A percentile compares a stretch with the other conserved stretches of the same genome.
These are phyloP conservation scores for Cercospora janseana DNA, from an alignment of 2,329 filamentous ascomycete genomes.

Conservation along the genomic window DNA sequence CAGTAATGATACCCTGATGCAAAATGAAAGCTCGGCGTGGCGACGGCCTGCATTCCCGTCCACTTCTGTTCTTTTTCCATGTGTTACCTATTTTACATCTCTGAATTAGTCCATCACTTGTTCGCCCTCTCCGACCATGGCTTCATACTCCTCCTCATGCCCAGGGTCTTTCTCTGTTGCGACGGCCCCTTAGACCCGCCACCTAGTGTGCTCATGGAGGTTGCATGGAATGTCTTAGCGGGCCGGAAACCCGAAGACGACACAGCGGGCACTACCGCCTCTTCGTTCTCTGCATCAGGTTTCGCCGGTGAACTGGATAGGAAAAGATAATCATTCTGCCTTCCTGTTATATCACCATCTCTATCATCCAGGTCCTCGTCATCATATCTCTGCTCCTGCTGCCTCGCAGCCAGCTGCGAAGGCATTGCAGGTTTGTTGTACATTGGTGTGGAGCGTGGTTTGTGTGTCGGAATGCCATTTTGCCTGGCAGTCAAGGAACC, in stretches of 20 bases:
- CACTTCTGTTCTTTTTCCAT: neutral
- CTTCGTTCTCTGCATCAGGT: slow-evolving; percentile 30
- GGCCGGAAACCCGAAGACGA: slow-evolving; percentile 31
- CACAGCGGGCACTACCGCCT: slow-evolving; percentile 9
- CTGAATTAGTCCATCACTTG: neutral
- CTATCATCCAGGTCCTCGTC: neutral
- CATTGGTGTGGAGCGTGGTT: slow-evolving; percentile 30
- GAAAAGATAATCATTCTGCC: slow-evolving; percentile 49
- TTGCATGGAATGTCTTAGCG: slow-evolving; percentile 46
- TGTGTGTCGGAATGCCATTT: slow-evolving; percentile 23
- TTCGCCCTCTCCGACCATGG: slow-evolving; percentile 42
- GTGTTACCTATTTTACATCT: neutral
- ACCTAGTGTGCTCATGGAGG: slow-evolving; percentile 39
- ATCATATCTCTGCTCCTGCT: slow-evolving; percentile 17
- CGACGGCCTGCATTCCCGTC: neutral
- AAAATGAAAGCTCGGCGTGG: neutral
- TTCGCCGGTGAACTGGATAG: slow-evolving; percentile 45
- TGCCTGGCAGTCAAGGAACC: slow-evolving; percentile 10
- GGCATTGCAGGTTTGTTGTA: slow-evolving; percentile 33
- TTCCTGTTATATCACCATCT: neutral
- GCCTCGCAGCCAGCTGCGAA: neutral
- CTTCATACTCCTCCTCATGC: slow-evolving; percentile 51
- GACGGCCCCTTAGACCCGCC: slow-evolving; percentile 19
- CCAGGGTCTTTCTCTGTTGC: slow-evolving; percentile 48
- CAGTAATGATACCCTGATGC: slow-evolving; percentile 19